Base-by-base conservation (phyloP, 2,329 filamentous ascomycete species). In the Aspergillus piperis region DNA sequence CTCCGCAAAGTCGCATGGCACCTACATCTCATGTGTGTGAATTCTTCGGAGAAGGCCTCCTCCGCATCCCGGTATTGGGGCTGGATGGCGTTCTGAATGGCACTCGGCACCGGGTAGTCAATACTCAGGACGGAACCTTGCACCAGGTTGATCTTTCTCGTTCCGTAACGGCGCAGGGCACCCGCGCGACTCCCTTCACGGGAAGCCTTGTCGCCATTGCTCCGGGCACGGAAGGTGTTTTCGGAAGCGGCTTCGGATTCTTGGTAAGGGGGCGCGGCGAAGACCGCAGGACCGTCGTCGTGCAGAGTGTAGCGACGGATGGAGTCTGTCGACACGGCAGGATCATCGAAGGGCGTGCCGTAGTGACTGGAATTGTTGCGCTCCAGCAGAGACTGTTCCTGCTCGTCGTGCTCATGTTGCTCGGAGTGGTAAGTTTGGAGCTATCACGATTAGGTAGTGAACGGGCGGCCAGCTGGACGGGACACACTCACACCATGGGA, bases 11-110 rank as follows among this genome's bases (percentile, higher is more conserved):
- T 11, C 51, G 60, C 27, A 11, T n/a, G 21, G 7, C 25, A 77
- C 81, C 68, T 79, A 86, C 84, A 97, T 77, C 95, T 88, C 91
- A 99, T 93, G 80, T 96, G 96, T 62, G 92, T 90, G 76, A 99
- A 99, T 78, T 99, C 95, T 74, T 97, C 93, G 27, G 71, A 64
- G 75, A 90, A 96, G 67, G 90, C 92, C 70, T 90, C 90, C 80
- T 98, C 94, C 52, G 91, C 81, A 71, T 90, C 88, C 66, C 92
- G 86, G 79, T 97, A 98, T 76, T 94, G 92, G 53, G 90, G 83
- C 81, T 98, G 93, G 50, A 98, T 89, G 47, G 95, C 93, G 74
- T 99, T 98, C 78, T 96, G 92, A 77, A 99, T 97, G 69, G 95
- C 94, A 75, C 91, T 96, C 57, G 95, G 95, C 15, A 98, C 95